Evolutionary conservation across 1,284 basidiomycete genomes (phyloP).

Genomic region (Ustilago xerochloae): DNA sequence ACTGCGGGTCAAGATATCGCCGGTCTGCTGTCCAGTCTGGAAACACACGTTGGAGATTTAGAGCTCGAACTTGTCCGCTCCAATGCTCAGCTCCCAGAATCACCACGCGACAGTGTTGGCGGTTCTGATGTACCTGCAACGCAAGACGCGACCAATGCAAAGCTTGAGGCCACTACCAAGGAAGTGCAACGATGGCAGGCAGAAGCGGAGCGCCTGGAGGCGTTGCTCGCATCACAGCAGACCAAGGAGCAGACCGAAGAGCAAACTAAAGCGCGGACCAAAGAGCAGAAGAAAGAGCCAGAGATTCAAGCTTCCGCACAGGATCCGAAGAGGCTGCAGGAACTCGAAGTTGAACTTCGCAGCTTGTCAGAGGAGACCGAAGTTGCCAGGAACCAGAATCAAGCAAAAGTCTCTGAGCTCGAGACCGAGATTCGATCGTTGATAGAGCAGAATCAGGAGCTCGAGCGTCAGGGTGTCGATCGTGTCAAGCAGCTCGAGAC

Average conservation of each 20-base stretch:
- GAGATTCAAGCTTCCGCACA: slow-evolving; percentile 1
- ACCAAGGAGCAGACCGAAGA: no score
- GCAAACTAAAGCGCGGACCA: no score
- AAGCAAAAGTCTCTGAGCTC: slow-evolving; percentile 9
- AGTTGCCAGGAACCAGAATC: not conserved
- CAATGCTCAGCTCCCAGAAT: slow-evolving; percentile 9
- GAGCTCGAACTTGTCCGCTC: slow-evolving; percentile 54
- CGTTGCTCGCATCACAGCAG: slow-evolving; percentile 6
- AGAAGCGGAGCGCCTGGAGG: slow-evolving; percentile 22
- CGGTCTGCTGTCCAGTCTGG: slow-evolving; percentile 52
- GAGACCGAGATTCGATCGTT: slow-evolving; percentile 11
- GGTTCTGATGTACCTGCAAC: slow-evolving; percentile 3
- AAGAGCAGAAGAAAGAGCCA: not conserved
- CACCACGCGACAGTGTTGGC: slow-evolving; percentile 14
- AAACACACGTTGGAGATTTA: slow-evolving; percentile 59
- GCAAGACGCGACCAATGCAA: not conserved
- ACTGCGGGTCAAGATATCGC: slow-evolving; percentile 60
- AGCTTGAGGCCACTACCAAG: slow-evolving; percentile 14
- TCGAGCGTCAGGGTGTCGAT: slow-evolving; percentile 8
- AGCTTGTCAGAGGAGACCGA: slow-evolving; percentile 13
- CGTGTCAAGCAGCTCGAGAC: slow-evolving; percentile 20
- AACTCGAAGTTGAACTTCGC: slow-evolving; percentile 18
- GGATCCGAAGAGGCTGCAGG: slow-evolving; percentile 8
- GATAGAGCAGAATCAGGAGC: slow-evolving; percentile 10
- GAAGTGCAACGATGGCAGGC: slow-evolving; percentile 25